Evolutionary conservation across 2,329 filamentous ascomycete species (phyloP).

Genomic region (Neonectria neomacrospora): DNA sequence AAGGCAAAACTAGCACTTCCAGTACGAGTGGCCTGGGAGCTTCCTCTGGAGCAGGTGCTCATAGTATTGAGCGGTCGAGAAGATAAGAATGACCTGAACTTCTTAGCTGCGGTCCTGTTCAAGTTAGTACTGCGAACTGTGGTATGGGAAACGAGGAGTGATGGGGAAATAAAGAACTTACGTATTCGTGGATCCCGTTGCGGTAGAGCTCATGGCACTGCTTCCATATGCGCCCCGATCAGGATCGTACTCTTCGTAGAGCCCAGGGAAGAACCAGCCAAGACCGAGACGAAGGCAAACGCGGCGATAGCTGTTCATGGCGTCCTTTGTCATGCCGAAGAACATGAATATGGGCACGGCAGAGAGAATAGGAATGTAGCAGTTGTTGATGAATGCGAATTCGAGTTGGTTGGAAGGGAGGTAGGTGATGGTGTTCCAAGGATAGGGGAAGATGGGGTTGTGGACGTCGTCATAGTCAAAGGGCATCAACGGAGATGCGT

Average conservation of each 20-base stretch:
- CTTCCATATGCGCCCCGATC: slow-evolving; percentile 42
- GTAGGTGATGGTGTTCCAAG: slow-evolving; percentile 61
- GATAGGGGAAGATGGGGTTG: slow-evolving; percentile 48
- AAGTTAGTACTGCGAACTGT: slow-evolving; percentile 9
- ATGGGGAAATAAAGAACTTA: slow-evolving; percentile 23
- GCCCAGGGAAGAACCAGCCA: slow-evolving; percentile 55
- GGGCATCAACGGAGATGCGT: slow-evolving; percentile 43
- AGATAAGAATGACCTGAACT: slow-evolving; percentile 37
- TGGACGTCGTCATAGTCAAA: slow-evolving; percentile 59
- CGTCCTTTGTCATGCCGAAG: slow-evolving; percentile 67
- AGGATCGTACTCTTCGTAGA: slow-evolving; percentile 54
- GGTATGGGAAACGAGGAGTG: rapidly evolving
- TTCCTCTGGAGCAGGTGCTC: slow-evolving; percentile 31
- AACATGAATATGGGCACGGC: slow-evolving; percentile 62
- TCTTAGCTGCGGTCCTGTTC: slow-evolving; percentile 32
- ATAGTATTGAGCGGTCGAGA: slow-evolving; percentile 32
- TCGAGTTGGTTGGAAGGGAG: slow-evolving; percentile 54
- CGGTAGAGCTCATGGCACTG: slow-evolving; percentile 37
- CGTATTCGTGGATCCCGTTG: slow-evolving; percentile 36
- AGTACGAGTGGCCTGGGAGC: slow-evolving; percentile 16
- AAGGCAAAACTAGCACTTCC: slow-evolving; percentile 7
- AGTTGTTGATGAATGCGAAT: slow-evolving; percentile 56
- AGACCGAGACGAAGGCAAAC: slow-evolving; percentile 55
- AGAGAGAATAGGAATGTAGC: slow-evolving; percentile 61
- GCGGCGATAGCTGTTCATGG: slow-evolving; percentile 60